Percentiles rank a stretch among this genome's conserved stretches.
phyloP scores from a whole-genome alignment of 352 stramenopile species.

The Phytophthora macrochlamydospora region DNA sequence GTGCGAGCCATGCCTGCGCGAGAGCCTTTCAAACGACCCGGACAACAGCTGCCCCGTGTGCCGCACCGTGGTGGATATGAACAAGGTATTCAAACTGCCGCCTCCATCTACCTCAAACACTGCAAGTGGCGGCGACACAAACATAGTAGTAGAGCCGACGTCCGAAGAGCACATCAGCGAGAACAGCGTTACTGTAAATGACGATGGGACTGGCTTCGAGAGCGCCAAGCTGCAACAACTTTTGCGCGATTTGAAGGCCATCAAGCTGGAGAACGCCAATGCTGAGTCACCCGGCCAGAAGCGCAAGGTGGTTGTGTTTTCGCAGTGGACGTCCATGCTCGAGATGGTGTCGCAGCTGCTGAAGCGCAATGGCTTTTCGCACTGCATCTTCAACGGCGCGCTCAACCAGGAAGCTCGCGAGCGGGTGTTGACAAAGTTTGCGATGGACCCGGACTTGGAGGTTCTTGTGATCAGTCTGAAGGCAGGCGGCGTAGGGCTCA shows the following conservation, averaged over 20 bases:
- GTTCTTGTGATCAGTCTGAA: slow-evolving; percentile 90
- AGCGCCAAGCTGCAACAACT: slow-evolving; percentile 78
- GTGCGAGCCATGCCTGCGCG: slow-evolving; percentile 75
- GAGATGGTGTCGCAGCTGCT: slow-evolving; percentile 78
- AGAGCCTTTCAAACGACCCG: slow-evolving; percentile 61
- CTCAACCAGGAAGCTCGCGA: slow-evolving; percentile 76
- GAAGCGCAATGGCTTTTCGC: slow-evolving; percentile 46
- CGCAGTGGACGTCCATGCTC: slow-evolving; percentile 91
- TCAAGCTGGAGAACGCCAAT: slow-evolving; percentile 57
- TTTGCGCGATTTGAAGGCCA: slow-evolving; percentile 60
- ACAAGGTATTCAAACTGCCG: slow-evolving; percentile 62
- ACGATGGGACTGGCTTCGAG: slow-evolving; percentile 45
- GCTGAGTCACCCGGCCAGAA: slow-evolving; percentile 26
- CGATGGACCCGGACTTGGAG: slow-evolving; percentile 50
- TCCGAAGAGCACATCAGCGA: neutral
- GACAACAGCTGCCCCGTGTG: slow-evolving; percentile 82
- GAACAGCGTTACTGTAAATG: slow-evolving; percentile 2
- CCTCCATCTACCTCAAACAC: slow-evolving; percentile 21
- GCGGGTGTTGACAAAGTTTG: slow-evolving; percentile 72
- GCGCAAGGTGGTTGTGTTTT: slow-evolving; percentile 91
- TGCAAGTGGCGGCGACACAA: slow-evolving; percentile 4
- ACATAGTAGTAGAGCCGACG: neutral
- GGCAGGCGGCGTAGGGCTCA: slow-evolving; percentile 91
- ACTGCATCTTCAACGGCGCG: slow-evolving; percentile 77
- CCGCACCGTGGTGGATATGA: slow-evolving; percentile 60